Base-by-base conservation (phyloP, 192 early-diverging fungal genomes). In the Linnemannia exigua region DNA sequence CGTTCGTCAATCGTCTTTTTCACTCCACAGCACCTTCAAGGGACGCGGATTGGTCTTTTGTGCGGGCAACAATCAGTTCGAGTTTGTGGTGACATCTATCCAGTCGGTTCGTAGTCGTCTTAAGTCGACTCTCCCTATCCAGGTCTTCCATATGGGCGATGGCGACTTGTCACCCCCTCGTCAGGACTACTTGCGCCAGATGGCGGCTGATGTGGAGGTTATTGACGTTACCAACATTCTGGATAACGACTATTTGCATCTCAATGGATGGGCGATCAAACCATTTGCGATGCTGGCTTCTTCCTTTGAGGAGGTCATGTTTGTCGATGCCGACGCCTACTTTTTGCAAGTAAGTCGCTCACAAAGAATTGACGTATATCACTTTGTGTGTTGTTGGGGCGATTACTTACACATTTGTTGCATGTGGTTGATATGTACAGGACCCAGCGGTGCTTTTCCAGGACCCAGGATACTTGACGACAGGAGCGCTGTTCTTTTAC, bases 301-400 rank as follows among this genome's bases (percentile, higher is more conserved):
- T 5, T 86, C 77, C 25, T 95, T 94, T 89, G 72, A 81, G 51
- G 89, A 95, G 31, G 89, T 89, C n/a, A 93, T 95, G 66, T 82
- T 95, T 72, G 87, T 95, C 67, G 95, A 95, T 88, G 90, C 95
- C 7, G 94, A 95, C 76, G 94, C 92, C 1, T 81, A 93, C 46
- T 93, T 94, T 68, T 77, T 95, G 47, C 89, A 92, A 70, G 80
- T 89, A 76, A 38, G 37, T 36, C 0, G 90, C 3, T 90, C 15
- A 44, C 5, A 9, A 44, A 44, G 41, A 44, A 44, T 6, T 44
- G 41, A 44, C 41, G 9, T 44, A 3, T 44, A 44, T 44, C 41
- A 44, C 41, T 9, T n/a, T n/a, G n/a, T 9, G 0, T 15, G 38
- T 25, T 71, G 19, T 28, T 41, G 3, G 44, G 19, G 22, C 17